Evolutionary conservation across 306 rosid genomes (phyloP).

Genomic region (Cyamopsis tetragonoloba): DNA sequence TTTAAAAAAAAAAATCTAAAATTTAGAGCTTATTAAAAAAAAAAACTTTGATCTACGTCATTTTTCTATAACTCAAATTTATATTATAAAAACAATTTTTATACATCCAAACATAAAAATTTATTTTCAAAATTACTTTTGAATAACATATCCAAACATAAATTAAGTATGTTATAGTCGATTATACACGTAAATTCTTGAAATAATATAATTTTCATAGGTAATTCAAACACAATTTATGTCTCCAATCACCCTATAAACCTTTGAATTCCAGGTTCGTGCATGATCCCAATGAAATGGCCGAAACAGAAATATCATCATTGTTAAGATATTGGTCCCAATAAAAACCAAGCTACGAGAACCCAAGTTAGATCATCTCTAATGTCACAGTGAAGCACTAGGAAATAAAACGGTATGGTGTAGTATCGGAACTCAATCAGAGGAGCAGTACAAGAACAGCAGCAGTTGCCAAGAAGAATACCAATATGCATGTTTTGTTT

Average conservation of each 20-base stretch:
- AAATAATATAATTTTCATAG: too few species aligned
- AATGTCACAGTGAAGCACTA: conserved; percentile 52
- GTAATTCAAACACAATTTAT: too few species aligned
- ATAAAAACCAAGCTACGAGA: conserved; percentile 43
- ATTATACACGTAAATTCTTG: too few species aligned
- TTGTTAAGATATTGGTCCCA: conserved; percentile 55
- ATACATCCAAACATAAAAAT: too few species aligned
- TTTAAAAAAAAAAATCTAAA: too few species aligned
- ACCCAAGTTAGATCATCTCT: conserved; percentile 54
- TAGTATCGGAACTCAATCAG: conserved; percentile 88
- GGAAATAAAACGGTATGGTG: conserved; percentile 64
- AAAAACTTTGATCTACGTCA: too few species aligned
- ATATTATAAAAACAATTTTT: too few species aligned
- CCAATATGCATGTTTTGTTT: conserved; percentile 68
- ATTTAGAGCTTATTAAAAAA: too few species aligned
- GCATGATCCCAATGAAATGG: conserved; percentile 86
- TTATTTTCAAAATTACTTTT: too few species aligned
- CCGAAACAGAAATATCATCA: conserved; percentile 71
- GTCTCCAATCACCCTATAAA: conserved; percentile 86
- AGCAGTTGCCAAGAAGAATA: conserved; percentile 67
- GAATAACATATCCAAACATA: too few species aligned
- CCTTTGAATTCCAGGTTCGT: conserved; percentile 77
- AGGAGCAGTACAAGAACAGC: conserved; percentile 83
- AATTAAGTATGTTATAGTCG: too few species aligned
- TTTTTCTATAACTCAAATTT: too few species aligned